Conservation (phyloP, 768 basidiomycete species). For the Auricularia cornea region DNA sequence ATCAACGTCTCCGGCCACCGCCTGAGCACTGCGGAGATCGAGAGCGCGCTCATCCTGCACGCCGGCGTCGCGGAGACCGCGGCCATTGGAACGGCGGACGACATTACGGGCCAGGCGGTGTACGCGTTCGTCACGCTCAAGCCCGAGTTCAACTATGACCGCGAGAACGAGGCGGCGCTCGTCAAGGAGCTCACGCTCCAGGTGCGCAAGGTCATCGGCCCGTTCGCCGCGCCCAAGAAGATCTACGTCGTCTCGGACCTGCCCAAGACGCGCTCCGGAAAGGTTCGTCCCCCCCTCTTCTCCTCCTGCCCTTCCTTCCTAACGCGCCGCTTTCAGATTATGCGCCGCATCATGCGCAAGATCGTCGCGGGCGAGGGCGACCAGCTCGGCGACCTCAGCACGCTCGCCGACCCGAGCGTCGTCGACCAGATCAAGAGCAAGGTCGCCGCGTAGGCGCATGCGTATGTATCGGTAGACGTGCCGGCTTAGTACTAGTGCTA, state of each 20-base stretch:
- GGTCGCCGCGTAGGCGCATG: constrained; percentile 35
- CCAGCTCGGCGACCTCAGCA: constrained; percentile 90
- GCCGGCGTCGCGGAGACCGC: constrained; percentile 95
- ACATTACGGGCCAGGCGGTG: constrained; percentile 91
- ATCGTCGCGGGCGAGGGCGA: constrained; percentile 91
- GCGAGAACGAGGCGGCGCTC: constrained; percentile 58
- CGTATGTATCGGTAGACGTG: too few species aligned
- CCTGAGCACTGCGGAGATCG: constrained; percentile 95
- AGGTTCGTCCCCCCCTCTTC: constrained; percentile 40
- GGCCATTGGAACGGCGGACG: constrained; percentile 80
- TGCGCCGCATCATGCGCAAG: constrained; percentile 95
- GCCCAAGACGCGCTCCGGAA: constrained; percentile 92
- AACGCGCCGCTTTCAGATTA: constrained; percentile 46
- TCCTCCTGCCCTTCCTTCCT: neutral
- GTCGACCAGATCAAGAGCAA: constrained; percentile 81
- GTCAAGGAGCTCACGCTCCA: constrained; percentile 86
- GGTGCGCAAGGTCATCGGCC: constrained; percentile 95
- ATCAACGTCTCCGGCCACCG: constrained; percentile 98
- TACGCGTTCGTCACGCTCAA: constrained; percentile 91
- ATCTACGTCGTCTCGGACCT: constrained; percentile 75
- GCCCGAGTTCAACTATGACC: constrained; percentile 63
- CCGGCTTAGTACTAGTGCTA: too few species aligned
- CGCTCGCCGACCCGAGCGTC: constrained; percentile 79
- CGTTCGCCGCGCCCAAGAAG: constrained; percentile 95
- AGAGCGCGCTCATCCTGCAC: constrained; percentile 92